Conservation (phyloP, 164 flowering plant species). For the Santalum album region DNA sequence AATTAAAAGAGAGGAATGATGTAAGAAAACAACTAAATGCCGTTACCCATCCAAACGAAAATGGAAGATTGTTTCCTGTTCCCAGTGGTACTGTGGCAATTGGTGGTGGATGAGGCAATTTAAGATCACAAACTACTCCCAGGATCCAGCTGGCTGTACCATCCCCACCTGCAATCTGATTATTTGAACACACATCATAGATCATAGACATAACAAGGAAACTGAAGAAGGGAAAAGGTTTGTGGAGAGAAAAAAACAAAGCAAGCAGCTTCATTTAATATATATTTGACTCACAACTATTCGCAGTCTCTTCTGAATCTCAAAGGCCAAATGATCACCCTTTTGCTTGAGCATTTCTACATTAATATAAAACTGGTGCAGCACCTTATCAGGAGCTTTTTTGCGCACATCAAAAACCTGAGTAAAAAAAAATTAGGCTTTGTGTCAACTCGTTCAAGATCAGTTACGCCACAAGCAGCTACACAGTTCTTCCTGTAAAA, state of each 20-base stretch:
- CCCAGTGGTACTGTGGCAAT: conserved; percentile 93
- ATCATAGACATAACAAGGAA: not conserved
- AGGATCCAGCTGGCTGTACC: conserved; percentile 96
- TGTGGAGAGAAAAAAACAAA: not conserved
- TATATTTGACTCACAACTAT: conserved; percentile 52
- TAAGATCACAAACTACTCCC: conserved; percentile 85
- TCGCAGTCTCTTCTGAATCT: conserved; percentile 48
- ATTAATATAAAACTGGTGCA: conserved; percentile 41
- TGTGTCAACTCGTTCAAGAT: too few species aligned
- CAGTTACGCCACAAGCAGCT: not conserved
- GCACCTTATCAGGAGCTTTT: conserved; percentile 60
- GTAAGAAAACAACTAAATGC: not conserved
- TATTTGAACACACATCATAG: too few species aligned
- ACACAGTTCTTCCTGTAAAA: not conserved
- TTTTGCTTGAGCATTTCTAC: conserved; percentile 38
- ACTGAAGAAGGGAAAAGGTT: not conserved
- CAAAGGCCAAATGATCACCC: conserved; percentile 35
- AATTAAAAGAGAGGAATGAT: not conserved
- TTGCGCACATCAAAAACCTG: conserved; percentile 77
- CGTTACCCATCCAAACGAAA: conserved; percentile 90
- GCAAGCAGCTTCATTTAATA: conserved; percentile 1
- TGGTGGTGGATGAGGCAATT: conserved; percentile 68
- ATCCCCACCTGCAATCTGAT: conserved; percentile 98
- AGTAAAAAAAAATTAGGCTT: too few species aligned
- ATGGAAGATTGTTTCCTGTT: conserved; percentile 89